Base-by-base conservation (phyloP, 129 eudicot species). In the Rutidosis leptorrhynchoides region DNA sequence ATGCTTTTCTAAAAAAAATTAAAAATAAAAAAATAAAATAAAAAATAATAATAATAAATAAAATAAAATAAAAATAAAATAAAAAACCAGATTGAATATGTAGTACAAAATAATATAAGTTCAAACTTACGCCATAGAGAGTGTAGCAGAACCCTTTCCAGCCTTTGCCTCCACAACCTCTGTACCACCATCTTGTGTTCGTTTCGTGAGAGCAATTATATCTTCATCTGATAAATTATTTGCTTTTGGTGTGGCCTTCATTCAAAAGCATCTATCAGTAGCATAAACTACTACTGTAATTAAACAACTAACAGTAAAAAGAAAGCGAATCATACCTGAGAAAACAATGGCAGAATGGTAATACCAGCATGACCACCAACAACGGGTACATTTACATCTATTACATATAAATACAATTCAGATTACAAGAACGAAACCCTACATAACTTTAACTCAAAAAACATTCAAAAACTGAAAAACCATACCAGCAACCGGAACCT, bases 81-180 rank as follows among this genome's bases (percentile, higher is more conserved):
- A 23, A 42, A 45, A 45, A 21, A 28, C 22, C 21, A 70, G 8
- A 29, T 22, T 6, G 6, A 49, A 21, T 7, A 67, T 20, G 30
- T 1, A 27, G 15, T 10, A 51, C 27, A 49, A 17, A 9, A 45
- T n/a, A 49, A 49, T 51, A 16, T 28, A 11, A 70, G 22, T 29
- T 8, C 22, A 29, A 27, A 74, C 94, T 87, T 78, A 85, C 94
- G 90, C 90, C 96, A 88, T 87, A 2, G 95, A 87, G 59, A 85
- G 85, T 51, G 97, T 85, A 57, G 96, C 94, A 27, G 96, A 87
- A 65, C 97, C 92, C 80, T 90, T 90, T 78, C 97, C 97, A 69
- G 97, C 97, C 82, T 90, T 90, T 19, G 97, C 97, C 70, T 86
- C 90, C 43, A 90, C 97, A 71, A 87, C 97, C 77, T 90, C 95